Evolutionary conservation across 2,329 filamentous ascomycete species (phyloP), one percentile per base, ranked within the genome.

Genomic region (Penicillium occitanis): DNA sequence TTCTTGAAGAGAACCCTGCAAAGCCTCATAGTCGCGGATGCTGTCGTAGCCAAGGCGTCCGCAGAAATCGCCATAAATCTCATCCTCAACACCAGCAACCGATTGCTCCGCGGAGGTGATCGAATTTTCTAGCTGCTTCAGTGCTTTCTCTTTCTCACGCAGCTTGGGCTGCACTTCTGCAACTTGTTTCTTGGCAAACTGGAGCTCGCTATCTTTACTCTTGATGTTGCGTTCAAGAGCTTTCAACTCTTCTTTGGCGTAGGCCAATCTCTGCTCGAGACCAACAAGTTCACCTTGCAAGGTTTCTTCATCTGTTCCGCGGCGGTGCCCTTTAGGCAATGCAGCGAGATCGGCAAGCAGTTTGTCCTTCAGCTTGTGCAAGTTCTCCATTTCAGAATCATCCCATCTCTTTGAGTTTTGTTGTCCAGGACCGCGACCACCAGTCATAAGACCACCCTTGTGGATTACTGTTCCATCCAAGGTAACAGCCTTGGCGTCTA

Each of bases 391-490:
- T 71, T 97, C 93, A 7, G 90, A 87, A 71, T 97, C 93, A 73
- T 97, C 93, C 79, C 96, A 98, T 62, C 91, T 87, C 66, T 92
- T 90, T 69, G 92, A 91, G 67, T 87, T 87, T 64, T 89, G 88
- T 76, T 91, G 91, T 57, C 88, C 87, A 0, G 88, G 89, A 35
- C 92, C 90, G 68, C 93, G 90, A 70, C 95, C 95, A 83, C 95
- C 95, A 59, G 95, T 98, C 90, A 99, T 98, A 63, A 96, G 85
- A 74, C 95, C 95, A 55, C 91, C 93, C 76, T 98, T 98, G 81
- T 97, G 93, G 69, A 99, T 97, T 68, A 99, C 90, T 64, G 90
- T 94, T n/a, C 95, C 95, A 74, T 98, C 93, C 13, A 98, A 79
- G 0, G 93, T 96, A 13, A 99, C 94, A 5, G 94, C 93, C 78